These are phyloP conservation scores for Stachybotrys echinatus DNA, from an alignment of 2,329 filamentous ascomycete species.

Conservation along the genomic window DNA sequence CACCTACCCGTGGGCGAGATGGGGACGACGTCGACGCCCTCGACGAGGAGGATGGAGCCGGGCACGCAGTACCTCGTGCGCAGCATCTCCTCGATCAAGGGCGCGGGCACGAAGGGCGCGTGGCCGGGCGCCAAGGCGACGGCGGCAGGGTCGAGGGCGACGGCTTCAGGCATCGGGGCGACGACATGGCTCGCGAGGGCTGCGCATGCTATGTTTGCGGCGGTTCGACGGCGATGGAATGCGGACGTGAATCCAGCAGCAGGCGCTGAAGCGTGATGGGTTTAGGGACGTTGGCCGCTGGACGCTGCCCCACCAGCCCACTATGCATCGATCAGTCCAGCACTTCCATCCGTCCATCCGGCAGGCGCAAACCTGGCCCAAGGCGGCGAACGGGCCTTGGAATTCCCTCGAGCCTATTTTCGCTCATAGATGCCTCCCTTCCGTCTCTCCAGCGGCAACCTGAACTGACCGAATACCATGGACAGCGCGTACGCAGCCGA, in stretches of 20 bases:
- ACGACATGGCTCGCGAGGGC: constrained; percentile 6
- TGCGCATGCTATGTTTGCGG: too few species aligned
- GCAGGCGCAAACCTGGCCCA: too few species aligned
- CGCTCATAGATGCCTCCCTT: too few species aligned
- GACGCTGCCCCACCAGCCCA: too few species aligned
- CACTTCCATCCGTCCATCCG: too few species aligned
- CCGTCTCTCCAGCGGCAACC: too few species aligned
- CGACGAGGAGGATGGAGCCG: constrained; percentile 45
- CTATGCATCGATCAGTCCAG: too few species aligned
- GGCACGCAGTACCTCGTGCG: constrained; percentile 41
- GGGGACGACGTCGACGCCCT: constrained; percentile 32
- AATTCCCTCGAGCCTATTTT: too few species aligned
- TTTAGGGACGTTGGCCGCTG: too few species aligned
- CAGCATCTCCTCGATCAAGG: constrained; percentile 42
- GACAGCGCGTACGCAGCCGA: constrained; percentile 37
- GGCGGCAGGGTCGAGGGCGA: constrained; percentile 18
- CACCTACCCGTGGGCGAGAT: constrained; percentile 29
- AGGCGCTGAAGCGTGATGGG: not conserved
- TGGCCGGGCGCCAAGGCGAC: constrained; percentile 14
- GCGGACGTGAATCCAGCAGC: too few species aligned
- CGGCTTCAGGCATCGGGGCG: constrained; percentile 15
- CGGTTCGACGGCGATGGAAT: too few species aligned
- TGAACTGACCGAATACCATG: constrained; percentile 20
- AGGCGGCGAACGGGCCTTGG: too few species aligned
- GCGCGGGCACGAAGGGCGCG: constrained; percentile 22